Evolutionary conservation across 2,329 filamentous ascomycete species (phyloP).

Genomic region (Zarea fungicola): DNA sequence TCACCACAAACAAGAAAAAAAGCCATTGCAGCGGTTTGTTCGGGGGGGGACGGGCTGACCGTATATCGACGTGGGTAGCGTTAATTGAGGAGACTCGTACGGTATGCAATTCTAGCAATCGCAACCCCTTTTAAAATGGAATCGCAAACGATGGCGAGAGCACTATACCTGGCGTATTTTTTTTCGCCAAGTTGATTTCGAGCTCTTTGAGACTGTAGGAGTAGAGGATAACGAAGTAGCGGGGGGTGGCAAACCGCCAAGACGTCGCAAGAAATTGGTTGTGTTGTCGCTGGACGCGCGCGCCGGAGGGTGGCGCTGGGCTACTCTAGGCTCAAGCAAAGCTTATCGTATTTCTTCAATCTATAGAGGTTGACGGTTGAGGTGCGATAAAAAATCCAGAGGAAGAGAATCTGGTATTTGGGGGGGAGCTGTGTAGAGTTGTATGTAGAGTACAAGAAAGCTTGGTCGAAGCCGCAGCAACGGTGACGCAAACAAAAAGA

Average conservation of each 20-base stretch:
- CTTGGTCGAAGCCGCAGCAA: background rate
- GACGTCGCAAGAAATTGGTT: background rate
- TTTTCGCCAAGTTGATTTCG: too few relatives aligned
- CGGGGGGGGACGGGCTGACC: background rate
- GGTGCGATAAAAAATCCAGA: background rate
- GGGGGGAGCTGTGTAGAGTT: too few relatives aligned
- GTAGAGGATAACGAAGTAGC: too few relatives aligned
- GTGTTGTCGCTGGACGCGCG: background rate
- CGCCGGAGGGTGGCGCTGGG: too few relatives aligned
- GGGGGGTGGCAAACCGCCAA: slow-evolving; percentile 1
- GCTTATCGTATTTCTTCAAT: too few relatives aligned
- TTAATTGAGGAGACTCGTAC: background rate
- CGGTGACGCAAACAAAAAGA: slow-evolving; percentile 5
- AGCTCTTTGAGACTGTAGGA: background rate
- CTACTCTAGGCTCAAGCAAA: too few relatives aligned
- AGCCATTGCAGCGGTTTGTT: slow-evolving; percentile 41
- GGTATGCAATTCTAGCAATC: too few relatives aligned
- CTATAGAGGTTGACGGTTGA: background rate
- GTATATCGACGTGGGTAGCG: background rate
- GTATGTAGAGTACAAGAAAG: background rate
- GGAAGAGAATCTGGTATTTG: background rate
- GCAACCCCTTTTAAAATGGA: too few relatives aligned
- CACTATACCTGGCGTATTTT: too few relatives aligned
- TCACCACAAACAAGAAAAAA: slow-evolving; percentile 59
- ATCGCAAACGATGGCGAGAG: too few relatives aligned